Percentiles rank a stretch among this genome's conserved stretches.
Conservation (phyloP, 768 basidiomycete species). For the Polyporus arcularius region DNA sequence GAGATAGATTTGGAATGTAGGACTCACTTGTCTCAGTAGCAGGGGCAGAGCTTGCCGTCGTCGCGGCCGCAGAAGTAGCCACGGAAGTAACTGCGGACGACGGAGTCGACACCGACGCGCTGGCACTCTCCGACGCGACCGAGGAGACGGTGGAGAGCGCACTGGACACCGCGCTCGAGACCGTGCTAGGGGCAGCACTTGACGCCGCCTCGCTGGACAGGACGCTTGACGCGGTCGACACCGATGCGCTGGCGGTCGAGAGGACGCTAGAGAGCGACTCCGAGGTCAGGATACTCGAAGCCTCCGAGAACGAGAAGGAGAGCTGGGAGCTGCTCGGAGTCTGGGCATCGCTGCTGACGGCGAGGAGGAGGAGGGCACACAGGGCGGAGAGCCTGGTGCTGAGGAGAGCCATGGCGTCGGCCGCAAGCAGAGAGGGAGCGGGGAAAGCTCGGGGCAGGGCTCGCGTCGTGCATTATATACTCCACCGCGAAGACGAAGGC, state of each 20-base stretch:
- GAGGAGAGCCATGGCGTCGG: conserved; percentile 18
- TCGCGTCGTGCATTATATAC: not conserved
- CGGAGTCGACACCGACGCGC: not conserved
- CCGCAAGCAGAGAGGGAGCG: not conserved
- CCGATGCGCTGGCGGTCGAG: not conserved
- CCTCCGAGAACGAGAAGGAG: not conserved
- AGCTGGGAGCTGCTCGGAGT: not conserved
- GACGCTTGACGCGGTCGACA: not conserved
- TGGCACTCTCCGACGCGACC: not conserved
- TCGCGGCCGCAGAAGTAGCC: conserved; percentile 7
- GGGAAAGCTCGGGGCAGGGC: not conserved
- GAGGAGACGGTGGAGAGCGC: conserved; percentile 7
- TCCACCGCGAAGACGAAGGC: not conserved
- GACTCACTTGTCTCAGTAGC: conserved; percentile 30
- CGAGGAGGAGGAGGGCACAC: conserved; percentile 22
- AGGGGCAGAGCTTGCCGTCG: conserved; percentile 11
- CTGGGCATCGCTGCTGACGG: conserved; percentile 2
- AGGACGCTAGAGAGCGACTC: not conserved
- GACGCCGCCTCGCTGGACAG: not conserved
- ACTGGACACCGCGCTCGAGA: not conserved
- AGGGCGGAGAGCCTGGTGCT: conserved; percentile 14
- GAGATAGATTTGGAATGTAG: not conserved
- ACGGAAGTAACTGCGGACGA: not conserved
- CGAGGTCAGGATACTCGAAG: not conserved
- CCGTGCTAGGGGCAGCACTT: not conserved